Evolutionary conservation across 345 rosid species (phyloP).

Genomic region (Boechera divaricarpa): DNA sequence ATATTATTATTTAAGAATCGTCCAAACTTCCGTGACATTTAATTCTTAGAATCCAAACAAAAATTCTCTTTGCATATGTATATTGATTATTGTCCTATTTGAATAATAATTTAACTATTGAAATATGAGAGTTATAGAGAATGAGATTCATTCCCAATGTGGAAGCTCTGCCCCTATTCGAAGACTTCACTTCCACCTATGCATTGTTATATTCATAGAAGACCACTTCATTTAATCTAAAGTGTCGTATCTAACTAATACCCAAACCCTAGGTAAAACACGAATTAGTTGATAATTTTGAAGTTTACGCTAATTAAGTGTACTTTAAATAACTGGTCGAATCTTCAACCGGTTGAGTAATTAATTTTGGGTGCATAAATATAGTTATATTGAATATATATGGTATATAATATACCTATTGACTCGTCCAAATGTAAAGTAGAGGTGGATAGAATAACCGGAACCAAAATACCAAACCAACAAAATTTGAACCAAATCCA

Average conservation of each 20-base stretch:
- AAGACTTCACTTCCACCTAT: conserved; percentile 43
- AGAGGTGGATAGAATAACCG: too few species aligned
- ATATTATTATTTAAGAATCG: conserved; percentile 17
- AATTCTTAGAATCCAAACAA: conserved; percentile 29
- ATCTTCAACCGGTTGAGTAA: background rate
- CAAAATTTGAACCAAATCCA: too few species aligned
- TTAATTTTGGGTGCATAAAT: background rate
- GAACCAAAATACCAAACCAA: too few species aligned
- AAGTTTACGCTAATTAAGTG: background rate
- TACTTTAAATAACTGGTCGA: background rate
- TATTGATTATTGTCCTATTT: conserved; percentile 5
- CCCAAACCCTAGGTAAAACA: conserved; percentile 6
- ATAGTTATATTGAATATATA: too few species aligned
- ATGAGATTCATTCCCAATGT: conserved; percentile 43
- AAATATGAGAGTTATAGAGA: conserved; percentile 30
- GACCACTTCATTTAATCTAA: conserved; percentile 8
- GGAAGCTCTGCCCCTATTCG: conserved; percentile 25
- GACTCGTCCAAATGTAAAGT: too few species aligned
- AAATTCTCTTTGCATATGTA: conserved; percentile 21
- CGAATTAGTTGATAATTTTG: conserved; percentile 17
- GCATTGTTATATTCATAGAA: conserved; percentile 26
- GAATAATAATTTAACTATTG: conserved; percentile 9
- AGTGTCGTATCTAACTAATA: conserved; percentile 28
- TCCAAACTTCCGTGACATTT: conserved; percentile 42
- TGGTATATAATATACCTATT: too few species aligned